Conservation (phyloP, 805 yeast species). For the Spathaspora hagerdaliae region DNA sequence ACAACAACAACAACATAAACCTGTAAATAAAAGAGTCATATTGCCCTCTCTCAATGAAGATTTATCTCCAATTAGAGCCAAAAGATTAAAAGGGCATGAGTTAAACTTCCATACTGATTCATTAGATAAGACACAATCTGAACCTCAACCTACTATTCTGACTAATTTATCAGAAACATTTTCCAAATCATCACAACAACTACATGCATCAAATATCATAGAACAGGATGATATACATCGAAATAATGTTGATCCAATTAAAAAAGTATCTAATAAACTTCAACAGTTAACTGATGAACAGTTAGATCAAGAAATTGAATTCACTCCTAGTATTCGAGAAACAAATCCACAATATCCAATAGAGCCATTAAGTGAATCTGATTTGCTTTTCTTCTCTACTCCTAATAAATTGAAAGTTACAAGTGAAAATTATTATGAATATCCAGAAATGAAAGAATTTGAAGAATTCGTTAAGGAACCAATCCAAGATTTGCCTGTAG, state of each 20-base stretch:
- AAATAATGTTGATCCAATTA: constrained; percentile 26
- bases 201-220: constrained; percentile 18
- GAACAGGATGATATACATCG: constrained; percentile 4
- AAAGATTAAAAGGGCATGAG: constrained; percentile 2
- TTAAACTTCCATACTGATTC: constrained; percentile 5
- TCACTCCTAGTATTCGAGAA: not conserved
- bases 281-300: not conserved
- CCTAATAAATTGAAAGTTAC: constrained; percentile 12
- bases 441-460: constrained; percentile 9
- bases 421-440: no score
- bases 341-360: constrained; percentile 9
- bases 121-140: constrained; percentile 1
- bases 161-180: constrained; percentile 11
- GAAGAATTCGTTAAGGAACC: constrained; percentile 4
- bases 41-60: constrained; percentile 11
- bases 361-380: constrained; percentile 32
- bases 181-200: constrained; percentile 11
- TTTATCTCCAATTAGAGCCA: not conserved
- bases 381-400: constrained; percentile 21
- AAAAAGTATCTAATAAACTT: constrained; percentile 8
- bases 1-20: not conserved
- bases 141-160: constrained; percentile 2
- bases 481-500: constrained; percentile 2
- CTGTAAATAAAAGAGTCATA: constrained; percentile 1
- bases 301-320: constrained; percentile 4